Conservation (phyloP, 1,284 basidiomycete species). For the Cutaneotrichosporon sp. region DNA sequence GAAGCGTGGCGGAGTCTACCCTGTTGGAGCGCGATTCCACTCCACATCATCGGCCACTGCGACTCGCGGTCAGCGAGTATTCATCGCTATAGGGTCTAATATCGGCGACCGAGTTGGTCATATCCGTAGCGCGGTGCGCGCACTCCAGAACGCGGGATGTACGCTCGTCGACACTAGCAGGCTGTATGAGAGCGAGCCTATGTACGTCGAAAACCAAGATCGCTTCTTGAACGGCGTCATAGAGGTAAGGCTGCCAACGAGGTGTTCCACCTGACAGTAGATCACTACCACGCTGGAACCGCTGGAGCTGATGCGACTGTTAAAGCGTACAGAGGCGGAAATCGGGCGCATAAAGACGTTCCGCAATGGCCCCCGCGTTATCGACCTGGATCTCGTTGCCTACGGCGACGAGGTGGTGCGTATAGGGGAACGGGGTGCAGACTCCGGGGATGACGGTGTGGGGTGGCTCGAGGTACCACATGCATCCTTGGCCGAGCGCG, state of each 20-base stretch:
- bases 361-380: conserved; percentile 79
- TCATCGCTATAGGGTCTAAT: conserved; percentile 84
- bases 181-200: conserved; percentile 88
- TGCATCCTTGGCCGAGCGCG: conserved; percentile 70
- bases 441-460: conserved; percentile 51
- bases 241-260: conserved; percentile 53
- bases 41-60: neutral
- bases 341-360: conserved; percentile 79
- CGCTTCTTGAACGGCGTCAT: conserved; percentile 87
- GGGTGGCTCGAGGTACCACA: conserved; percentile 79
- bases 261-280: neutral
- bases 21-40: neutral
- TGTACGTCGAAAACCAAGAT: conserved; percentile 92
- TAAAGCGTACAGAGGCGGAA: conserved; percentile 69
- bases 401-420: conserved; percentile 66
- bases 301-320: conserved; percentile 57
- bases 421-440: conserved; percentile 51
- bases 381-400: conserved; percentile 86
- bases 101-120: conserved; percentile 82
- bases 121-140: conserved; percentile 65
- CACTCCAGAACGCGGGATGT: conserved; percentile 34
- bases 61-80: conserved; percentile 44
- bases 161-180: conserved; percentile 74
- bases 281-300: conserved; percentile 68
- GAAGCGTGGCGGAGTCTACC: conserved; percentile 11